Conservation (phyloP, 169 alveolate genomes). For the Cystoisospora suis region DNA sequence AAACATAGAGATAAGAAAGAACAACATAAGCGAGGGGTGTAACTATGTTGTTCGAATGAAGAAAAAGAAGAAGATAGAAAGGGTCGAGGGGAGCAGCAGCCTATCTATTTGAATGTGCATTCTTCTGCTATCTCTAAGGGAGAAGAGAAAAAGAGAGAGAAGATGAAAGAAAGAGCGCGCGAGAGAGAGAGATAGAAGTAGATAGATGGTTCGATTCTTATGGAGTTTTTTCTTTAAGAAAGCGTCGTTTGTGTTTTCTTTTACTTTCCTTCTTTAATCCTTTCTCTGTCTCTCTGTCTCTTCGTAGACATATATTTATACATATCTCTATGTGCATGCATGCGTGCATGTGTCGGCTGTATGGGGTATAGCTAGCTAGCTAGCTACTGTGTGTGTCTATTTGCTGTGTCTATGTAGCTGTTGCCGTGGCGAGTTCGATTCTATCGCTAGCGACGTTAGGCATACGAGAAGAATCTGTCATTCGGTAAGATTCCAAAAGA, state of each 20-base stretch:
- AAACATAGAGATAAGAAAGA: too few species aligned
- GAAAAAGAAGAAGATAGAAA: not conserved
- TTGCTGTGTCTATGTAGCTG: not conserved
- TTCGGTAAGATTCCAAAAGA: not conserved
- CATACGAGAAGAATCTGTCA: not conserved
- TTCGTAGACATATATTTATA: not conserved
- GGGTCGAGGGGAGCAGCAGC: not conserved
- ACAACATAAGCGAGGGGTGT: too few species aligned
- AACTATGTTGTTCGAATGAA: too few species aligned
- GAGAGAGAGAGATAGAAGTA: not conserved
- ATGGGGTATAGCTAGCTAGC: not conserved
- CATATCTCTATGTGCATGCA: not conserved
- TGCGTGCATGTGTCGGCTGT: not conserved
- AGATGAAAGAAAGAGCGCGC: too few species aligned
- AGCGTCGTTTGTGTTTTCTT: not conserved
- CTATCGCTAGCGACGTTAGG: conserved; percentile 9
- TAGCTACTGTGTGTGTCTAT: not conserved
- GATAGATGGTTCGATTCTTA: not conserved
- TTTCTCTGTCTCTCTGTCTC: not conserved
- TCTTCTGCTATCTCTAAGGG: too few species aligned
- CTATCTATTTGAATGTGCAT: not conserved
- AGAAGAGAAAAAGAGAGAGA: too few species aligned
- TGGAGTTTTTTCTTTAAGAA: not conserved
- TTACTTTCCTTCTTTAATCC: not conserved
- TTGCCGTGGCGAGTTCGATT: conserved; percentile 7